Evolutionary conservation across 192 early-diverging fungal genomes (phyloP).

Genomic region (Ramicandelaber brevisporus): DNA sequence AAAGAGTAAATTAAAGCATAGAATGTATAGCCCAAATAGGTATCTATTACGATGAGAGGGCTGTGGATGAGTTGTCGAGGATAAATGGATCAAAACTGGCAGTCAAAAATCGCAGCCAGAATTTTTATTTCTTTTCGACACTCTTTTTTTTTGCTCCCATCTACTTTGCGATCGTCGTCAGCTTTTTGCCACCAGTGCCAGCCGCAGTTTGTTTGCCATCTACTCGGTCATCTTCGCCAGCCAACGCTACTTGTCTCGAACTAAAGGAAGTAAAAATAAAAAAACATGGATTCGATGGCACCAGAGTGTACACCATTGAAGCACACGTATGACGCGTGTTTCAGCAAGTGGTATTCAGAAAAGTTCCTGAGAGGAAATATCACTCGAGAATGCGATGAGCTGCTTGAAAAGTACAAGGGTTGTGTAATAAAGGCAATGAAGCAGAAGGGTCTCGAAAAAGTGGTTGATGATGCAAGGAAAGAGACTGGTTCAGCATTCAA

Average conservation of each 20-base stretch:
- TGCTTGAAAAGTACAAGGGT: slow-evolving; percentile 59
- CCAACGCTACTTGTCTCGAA: background rate
- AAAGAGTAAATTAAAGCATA: too few relatives aligned
- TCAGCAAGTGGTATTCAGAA: slow-evolving; percentile 90
- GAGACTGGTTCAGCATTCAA: slow-evolving; percentile 21
- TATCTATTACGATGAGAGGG: too few relatives aligned
- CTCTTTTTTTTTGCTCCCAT: too few relatives aligned
- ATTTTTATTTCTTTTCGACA: too few relatives aligned
- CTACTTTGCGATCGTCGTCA: too few relatives aligned
- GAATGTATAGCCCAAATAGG: too few relatives aligned
- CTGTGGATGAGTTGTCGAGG: too few relatives aligned
- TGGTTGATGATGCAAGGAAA: slow-evolving; percentile 62
- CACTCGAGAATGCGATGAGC: slow-evolving; percentile 48
- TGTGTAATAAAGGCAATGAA: slow-evolving; percentile 54
- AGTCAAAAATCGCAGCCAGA: too few relatives aligned
- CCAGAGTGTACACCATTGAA: slow-evolving; percentile 51
- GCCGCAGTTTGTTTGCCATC: too few relatives aligned
- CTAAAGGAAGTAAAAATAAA: background rate
- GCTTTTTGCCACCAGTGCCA: too few relatives aligned
- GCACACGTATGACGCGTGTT: slow-evolving; percentile 72
- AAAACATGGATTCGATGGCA: background rate
- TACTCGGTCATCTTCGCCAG: too few relatives aligned
- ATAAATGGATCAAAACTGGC: too few relatives aligned
- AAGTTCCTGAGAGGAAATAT: slow-evolving; percentile 74
- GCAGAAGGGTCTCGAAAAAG: slow-evolving; percentile 61